These are phyloP conservation scores for Thoreauomyces humboldtii DNA, from an alignment of 192 early-diverging fungal genomes.

Conservation along the genomic window DNA sequence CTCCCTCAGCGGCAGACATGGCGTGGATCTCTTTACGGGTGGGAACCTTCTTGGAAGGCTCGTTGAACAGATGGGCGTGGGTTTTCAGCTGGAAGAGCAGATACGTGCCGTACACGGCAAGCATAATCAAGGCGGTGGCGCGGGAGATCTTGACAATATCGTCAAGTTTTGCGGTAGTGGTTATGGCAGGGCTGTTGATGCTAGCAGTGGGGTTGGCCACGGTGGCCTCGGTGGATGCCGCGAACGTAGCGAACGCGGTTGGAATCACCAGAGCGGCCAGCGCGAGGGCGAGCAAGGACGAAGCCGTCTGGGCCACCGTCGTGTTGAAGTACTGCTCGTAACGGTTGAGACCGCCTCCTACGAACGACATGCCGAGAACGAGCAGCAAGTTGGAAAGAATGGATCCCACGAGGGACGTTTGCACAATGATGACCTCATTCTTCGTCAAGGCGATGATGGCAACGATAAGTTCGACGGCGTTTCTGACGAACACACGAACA, in stretches of 20 bases:
- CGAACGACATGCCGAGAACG: constrained; percentile 83
- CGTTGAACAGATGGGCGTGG: constrained; percentile 41
- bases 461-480: constrained; percentile 66
- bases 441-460: constrained; percentile 75
- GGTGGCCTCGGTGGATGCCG: not conserved
- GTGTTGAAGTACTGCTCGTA: constrained; percentile 44
- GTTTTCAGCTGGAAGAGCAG: constrained; percentile 87
- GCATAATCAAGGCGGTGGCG: constrained; percentile 33
- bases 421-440: constrained; percentile 77
- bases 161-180: too few relatives aligned
- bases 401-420: constrained; percentile 85
- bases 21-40: not conserved
- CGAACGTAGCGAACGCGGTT: not conserved
- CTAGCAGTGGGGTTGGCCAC: not conserved
- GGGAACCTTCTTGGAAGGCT: not conserved
- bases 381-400: constrained; percentile 86
- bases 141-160: not conserved
- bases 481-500: not conserved
- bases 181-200: too few relatives aligned
- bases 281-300: constrained; percentile 5
- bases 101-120: constrained; percentile 38
- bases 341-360: constrained; percentile 73
- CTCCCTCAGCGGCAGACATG: too few relatives aligned
- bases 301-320: constrained; percentile 29
- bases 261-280: constrained; percentile 3